phyloP scores from a whole-genome alignment of 495 filamentous ascomycete genomes.

The Aspergillus haitiensis region DNA sequence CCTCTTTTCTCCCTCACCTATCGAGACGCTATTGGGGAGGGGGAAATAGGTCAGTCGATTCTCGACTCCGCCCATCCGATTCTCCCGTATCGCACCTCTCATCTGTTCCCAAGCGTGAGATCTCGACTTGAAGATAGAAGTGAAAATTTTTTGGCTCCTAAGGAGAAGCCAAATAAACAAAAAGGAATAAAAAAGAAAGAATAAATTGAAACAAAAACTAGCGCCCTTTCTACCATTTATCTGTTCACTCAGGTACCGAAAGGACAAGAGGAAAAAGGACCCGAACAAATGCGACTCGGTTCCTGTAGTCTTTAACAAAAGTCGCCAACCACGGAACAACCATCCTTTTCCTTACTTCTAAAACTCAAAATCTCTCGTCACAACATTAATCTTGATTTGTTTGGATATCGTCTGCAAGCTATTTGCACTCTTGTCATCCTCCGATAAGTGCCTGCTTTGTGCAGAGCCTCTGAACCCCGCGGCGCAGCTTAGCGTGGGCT shows the following conservation, averaged over 20 bases:
- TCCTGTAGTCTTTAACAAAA: neutral
- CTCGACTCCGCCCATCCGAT: constrained; percentile 2
- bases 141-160: constrained; percentile 2
- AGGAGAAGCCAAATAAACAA: constrained; percentile 9
- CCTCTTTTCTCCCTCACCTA: neutral
- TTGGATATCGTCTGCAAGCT: neutral
- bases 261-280: neutral
- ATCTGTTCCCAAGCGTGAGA: constrained; percentile 1
- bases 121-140: constrained; percentile 1
- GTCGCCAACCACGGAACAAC: neutral
- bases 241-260: too few species aligned
- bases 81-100: neutral
- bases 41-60: neutral
- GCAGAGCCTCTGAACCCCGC: constrained; percentile 14
- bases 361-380: neutral
- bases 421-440: neutral
- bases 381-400: neutral
- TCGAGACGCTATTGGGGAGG: neutral
- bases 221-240: neutral
- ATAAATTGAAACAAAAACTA: neutral
- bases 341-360: neutral
- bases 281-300: neutral
- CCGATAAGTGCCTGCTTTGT: constrained; percentile 11
- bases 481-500: constrained; percentile 24
- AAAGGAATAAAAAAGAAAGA: constrained; percentile 1